Evolutionary conservation across 208 protist species (phyloP), one percentile per base, ranked within the genome.

Genomic region (Tetramitus jugosus): DNA sequence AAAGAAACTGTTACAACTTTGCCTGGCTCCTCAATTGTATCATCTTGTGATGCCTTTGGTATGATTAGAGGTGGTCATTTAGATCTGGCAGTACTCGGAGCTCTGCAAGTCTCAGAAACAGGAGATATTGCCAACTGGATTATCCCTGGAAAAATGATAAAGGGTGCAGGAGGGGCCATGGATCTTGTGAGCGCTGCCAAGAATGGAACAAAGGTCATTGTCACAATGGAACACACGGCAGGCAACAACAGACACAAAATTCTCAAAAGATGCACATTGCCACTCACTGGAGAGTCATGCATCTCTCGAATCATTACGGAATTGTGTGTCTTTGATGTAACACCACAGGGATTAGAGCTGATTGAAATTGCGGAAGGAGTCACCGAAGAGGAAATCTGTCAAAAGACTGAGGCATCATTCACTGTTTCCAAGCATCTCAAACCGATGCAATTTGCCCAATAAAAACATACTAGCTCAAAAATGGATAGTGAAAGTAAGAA

Each of bases 111-210:
- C 7, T 81, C 89, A 10, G 67, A 82, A 2, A 91, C 88, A 76
- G 95, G 96, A 60, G 96, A 98, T 82, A 84, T 98, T 0, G 95
- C 95, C 17, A 98, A 98, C 88, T 98, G 94, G 93, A 90, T 97
- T 62, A 97, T 98, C 79, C 95, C 96, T n/a, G 92, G 93, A 46
- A 97, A 98, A 85, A 90, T 98, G 79, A 92, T 98, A 29, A 98
- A 98, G 85, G 96, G 95, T 71, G 94, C 94, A 85, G 95, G 94
- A 72, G 96, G 95, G 39, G 95, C 94, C 17, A 97, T 97, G 94
- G 94, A 98, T 79, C 87, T 98, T 26, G 93, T 97, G 33, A 86
- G 89, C 42, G 86, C 84, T 76, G n/a, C n/a, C n/a, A n/a, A n/a
- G n/a, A n/a, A n/a, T n/a, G 92, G 91, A 67, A 49, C 90, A 0